Conservation (phyloP, 345 rosid genomes). For the Diplotaxis tenuifolia region DNA sequence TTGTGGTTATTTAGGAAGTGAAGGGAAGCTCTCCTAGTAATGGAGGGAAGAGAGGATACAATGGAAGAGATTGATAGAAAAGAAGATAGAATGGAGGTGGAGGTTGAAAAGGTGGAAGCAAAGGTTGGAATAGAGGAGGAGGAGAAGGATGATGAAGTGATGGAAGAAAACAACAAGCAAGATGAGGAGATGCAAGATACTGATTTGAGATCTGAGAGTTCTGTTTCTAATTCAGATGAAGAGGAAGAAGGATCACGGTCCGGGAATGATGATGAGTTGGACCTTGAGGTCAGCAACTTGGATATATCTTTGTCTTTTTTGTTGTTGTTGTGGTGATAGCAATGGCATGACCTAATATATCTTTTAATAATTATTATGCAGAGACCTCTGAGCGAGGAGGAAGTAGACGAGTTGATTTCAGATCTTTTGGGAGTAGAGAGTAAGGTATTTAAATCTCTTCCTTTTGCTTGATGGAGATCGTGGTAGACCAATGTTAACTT, state of each 20-base stretch:
- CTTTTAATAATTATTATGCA: slow-evolving; percentile 30
- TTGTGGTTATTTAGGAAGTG: slow-evolving; percentile 10
- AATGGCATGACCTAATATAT: neutral
- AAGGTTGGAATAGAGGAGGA: no score
- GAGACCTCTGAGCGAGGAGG: slow-evolving; percentile 89
- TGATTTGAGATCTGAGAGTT: slow-evolving; percentile 49
- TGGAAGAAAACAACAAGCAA: slow-evolving; percentile 21
- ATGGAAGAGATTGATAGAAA: neutral
- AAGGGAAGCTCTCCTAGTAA: slow-evolving; percentile 1
- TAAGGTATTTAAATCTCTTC: slow-evolving; percentile 60
- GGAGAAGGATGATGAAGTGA: slow-evolving; percentile 14
- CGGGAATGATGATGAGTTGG: slow-evolving; percentile 54
- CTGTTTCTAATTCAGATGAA: slow-evolving; percentile 67
- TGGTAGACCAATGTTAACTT: slow-evolving; percentile 5
- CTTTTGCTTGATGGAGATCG: slow-evolving; percentile 1
- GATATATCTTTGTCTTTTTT: slow-evolving; percentile 8
- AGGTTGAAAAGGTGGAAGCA: slow-evolving; percentile 41
- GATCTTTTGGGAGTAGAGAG: slow-evolving; percentile 89
- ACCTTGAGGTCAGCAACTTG: slow-evolving; percentile 54
- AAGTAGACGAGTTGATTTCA: slow-evolving; percentile 74
- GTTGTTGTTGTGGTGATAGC: neutral
- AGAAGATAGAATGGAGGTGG: slow-evolving; percentile 15
- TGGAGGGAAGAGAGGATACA: slow-evolving; percentile 6
- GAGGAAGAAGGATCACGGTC: slow-evolving; percentile 50
- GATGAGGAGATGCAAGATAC: slow-evolving; percentile 37